These are phyloP conservation scores for Diutina rugosa DNA, from an alignment of 1,139 yeast genomes.

Conservation along the genomic window DNA sequence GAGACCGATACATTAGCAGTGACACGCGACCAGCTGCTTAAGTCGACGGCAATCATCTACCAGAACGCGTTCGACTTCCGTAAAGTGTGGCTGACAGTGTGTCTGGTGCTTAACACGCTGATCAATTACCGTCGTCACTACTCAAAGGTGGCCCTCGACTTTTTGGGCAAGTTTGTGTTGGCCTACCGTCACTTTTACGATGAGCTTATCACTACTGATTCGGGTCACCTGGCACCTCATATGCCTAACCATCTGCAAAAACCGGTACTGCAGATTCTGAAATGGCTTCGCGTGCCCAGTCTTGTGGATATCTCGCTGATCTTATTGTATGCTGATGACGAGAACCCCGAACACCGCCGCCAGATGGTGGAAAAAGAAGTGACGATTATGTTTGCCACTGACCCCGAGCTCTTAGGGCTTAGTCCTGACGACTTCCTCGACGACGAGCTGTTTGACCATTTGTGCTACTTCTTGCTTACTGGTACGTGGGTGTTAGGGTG, in stretches of 20 bases:
- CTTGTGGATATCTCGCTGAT: conserved; percentile 20
- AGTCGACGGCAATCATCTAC: conserved; percentile 13
- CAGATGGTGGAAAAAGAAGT: conserved; percentile 21
- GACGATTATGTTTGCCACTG: conserved; percentile 16
- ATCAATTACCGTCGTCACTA: conserved; percentile 41
- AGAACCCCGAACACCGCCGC: conserved; percentile 6
- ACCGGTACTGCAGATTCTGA: conserved; percentile 20
- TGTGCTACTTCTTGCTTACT: conserved; percentile 35
- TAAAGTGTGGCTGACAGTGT: conserved; percentile 33
- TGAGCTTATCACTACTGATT: conserved; percentile 12
- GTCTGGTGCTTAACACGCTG: conserved; percentile 50
- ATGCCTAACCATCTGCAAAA: conserved; percentile 8
- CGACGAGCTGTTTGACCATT: conserved; percentile 31
- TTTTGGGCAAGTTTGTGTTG: conserved; percentile 18
- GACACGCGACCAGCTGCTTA: not conserved
- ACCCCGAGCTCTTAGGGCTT: conserved; percentile 13
- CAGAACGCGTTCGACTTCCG: conserved; percentile 45
- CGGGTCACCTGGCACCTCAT: conserved; percentile 4
- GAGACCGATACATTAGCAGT: not conserved
- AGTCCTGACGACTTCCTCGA: conserved; percentile 31
- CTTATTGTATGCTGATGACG: conserved; percentile 10
- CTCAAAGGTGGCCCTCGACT: conserved; percentile 28
- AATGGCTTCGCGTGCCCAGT: conserved; percentile 31
- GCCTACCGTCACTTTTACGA: conserved; percentile 19
- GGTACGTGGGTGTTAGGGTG: conserved; percentile 37